Evolutionary conservation across 495 filamentous ascomycete species (phyloP).

Genomic region (Recurvomyces mirabilis): DNA sequence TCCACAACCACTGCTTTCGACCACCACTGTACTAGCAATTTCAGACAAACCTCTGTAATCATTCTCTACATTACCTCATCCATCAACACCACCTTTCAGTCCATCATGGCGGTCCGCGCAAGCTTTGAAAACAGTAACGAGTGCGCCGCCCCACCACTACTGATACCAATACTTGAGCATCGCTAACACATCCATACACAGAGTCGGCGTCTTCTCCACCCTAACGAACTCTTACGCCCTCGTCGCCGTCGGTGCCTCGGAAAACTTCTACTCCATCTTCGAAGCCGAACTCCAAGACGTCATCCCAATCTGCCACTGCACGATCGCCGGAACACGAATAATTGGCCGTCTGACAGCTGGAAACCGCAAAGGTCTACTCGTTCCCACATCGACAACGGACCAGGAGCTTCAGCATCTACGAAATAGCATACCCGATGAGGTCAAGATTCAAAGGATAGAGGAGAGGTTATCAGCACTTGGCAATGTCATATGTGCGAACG

Average conservation of each 20-base stretch:
- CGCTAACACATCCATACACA: slow-evolving; percentile 28
- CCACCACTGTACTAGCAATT: too few species aligned
- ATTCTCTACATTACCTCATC: too few species aligned
- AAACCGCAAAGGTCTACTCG: slow-evolving; percentile 91
- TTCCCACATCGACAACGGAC: slow-evolving; percentile 91
- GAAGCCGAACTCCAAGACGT: slow-evolving; percentile 95
- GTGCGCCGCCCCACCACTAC: slow-evolving; percentile 36
- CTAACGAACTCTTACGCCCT: slow-evolving; percentile 93
- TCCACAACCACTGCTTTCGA: too few species aligned
- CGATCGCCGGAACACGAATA: slow-evolving; percentile 94
- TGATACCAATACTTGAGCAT: not conserved
- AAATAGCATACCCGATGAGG: slow-evolving; percentile 78
- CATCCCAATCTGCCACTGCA: slow-evolving; percentile 92
- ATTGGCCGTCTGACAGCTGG: slow-evolving; percentile 90
- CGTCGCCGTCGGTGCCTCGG: slow-evolving; percentile 84
- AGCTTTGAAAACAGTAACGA: slow-evolving; percentile 98
- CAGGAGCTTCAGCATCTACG: slow-evolving; percentile 95
- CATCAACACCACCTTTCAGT: too few species aligned
- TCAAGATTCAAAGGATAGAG: slow-evolving; percentile 92
- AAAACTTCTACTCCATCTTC: slow-evolving; percentile 98
- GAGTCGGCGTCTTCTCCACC: slow-evolving; percentile 91
- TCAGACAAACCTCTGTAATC: too few species aligned
- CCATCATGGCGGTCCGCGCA: slow-evolving; percentile 36
- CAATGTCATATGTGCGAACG: slow-evolving; percentile 93
- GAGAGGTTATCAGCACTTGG: slow-evolving; percentile 91